Evolutionary conservation across 2,329 filamentous ascomycete genomes (phyloP), one percentile per base, ranked within the genome.

Genomic region (Dactylonectria macrodidyma): DNA sequence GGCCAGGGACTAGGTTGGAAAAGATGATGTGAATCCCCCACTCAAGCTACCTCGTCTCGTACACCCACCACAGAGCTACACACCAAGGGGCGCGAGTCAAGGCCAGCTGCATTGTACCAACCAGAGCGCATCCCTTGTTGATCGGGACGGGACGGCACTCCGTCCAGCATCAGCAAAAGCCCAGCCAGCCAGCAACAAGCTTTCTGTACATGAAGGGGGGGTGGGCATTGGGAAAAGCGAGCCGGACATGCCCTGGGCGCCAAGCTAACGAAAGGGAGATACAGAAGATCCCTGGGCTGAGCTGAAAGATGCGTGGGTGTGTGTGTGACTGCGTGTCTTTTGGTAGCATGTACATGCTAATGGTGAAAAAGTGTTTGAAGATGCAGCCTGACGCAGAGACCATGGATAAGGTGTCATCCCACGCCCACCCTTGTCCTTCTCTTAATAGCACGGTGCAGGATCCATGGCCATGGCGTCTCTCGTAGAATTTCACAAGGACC

Each of bases 121-220:
- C 33, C 51, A 54, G 16, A 54, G 51, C 30, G 33, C 51, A 34
- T 54, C 50, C 68, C 59, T 63, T 68, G 67, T 63, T 68, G 67
- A 72, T 71, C 65, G 71, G 70, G 69, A 73, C 59, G 69, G 70
- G 62, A 74, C 68, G 69, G 72, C 62, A 73, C 26, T 30, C 26
- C 26, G 26, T 30, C 26, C 26, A 30, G 26, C 26, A 30, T 30
- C 26, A 30, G 26, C 26, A 30, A 30, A 30, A 30, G 26, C 26
- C 26, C 26, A 30, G 26, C 26, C 19, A 50, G 64, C 63, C 33
- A 52, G 26, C 41, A 26, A 51, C 62, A 59, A 59, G 51, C 26
- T 60, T 46, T 66, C 24, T 56, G 34, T 19, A 19, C 10, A n/a
- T 14, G n/a, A 19, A 30, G 33, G 34, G 59, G 59, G 48, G 24